Base-by-base conservation (phyloP, 2,329 filamentous ascomycete genomes). In the Botrytis squamosa region DNA sequence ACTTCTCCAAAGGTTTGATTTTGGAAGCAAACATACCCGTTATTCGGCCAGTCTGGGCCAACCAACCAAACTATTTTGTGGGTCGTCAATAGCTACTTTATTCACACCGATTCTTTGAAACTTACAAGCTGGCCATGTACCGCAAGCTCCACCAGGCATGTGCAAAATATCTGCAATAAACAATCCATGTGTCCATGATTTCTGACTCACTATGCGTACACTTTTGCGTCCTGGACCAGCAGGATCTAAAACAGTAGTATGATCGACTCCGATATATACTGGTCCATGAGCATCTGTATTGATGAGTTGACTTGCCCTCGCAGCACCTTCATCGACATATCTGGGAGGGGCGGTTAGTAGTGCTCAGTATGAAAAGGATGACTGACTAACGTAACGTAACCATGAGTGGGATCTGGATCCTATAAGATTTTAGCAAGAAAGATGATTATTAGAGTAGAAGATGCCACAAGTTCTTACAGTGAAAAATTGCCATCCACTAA, bases 91-190 rank as follows among this genome's bases (percentile, higher is more conserved):
- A 14, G 6, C 29, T 38, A 5, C 25, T 20, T 20, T 42, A 2
- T 33, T 9, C 3, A 16, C 1, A 20, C 33, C 20, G 25, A 0
- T 22, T 46, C 20, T 20, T n/a, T 20, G 22, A 6, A 16, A 38
- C 62, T 33, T 57, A 70, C 85, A 66, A 85, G 88, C 88, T 40
- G 88, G 88, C 88, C 92, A 94, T 36, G 88, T 86, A 33, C 92
- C 92, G 77, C 89, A 94, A 93, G 77, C 94, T 94, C 5, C 84
- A 81, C 69, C 87, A 85, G 74, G 88, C 90, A 81, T 90, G 92
- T 73, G 90, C 88, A 33, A 94, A 82, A 38, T 92, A 87, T 67
- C 94, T 33, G 91, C 85, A 65, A 94, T 89, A 76, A 93, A 88
- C 12, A 94, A 85, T 0, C 90, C 91, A 76, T 89, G 85, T 46